phyloP scores from a whole-genome alignment of 2,329 filamentous ascomycete species.

The Cytospora piceicola region DNA sequence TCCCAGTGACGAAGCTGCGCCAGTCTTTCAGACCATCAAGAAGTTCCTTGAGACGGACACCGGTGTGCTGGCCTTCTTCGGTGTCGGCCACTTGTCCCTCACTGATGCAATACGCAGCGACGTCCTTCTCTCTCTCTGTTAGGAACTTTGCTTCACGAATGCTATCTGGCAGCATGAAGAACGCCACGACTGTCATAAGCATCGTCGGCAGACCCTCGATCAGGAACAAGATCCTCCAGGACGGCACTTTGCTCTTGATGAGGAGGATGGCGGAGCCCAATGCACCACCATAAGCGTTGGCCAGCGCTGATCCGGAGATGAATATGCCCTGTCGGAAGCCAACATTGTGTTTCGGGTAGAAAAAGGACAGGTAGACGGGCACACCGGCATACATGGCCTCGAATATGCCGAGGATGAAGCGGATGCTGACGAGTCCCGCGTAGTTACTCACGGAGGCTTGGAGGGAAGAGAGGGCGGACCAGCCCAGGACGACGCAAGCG shows the following conservation, averaged over 20 bases:
- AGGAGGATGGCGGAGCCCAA: conserved; percentile 45
- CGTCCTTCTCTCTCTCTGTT: conserved; percentile 43
- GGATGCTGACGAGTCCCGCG: conserved; percentile 45
- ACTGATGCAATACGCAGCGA: conserved; percentile 32
- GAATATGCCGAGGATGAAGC: conserved; percentile 48
- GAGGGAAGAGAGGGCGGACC: conserved; percentile 48
- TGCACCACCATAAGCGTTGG: conserved; percentile 44
- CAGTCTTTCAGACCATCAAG: conserved; percentile 33
- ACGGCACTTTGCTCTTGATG: conserved; percentile 35
- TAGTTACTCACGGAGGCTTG: conserved; percentile 45
- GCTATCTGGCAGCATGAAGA: conserved; percentile 47
- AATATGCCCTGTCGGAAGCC: conserved; percentile 62
- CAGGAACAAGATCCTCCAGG: conserved; percentile 52
- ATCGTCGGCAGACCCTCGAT: conserved; percentile 49
- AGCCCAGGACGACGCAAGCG: conserved; percentile 47
- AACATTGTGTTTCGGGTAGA: conserved; percentile 61
- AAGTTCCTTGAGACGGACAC: conserved; percentile 31
- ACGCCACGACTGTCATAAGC: conserved; percentile 46
- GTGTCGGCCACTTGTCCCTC: conserved; percentile 33
- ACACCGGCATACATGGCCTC: conserved; percentile 46
- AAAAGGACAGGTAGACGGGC: conserved; percentile 54
- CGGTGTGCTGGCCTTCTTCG: conserved; percentile 29
- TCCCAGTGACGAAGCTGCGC: conserved; percentile 28
- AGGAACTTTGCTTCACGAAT: conserved; percentile 33
- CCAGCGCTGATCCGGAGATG: conserved; percentile 45